These are phyloP conservation scores for Apiotrichum veenhuisii DNA, from an alignment of 1,284 basidiomycete species.

Conservation along the genomic window DNA sequence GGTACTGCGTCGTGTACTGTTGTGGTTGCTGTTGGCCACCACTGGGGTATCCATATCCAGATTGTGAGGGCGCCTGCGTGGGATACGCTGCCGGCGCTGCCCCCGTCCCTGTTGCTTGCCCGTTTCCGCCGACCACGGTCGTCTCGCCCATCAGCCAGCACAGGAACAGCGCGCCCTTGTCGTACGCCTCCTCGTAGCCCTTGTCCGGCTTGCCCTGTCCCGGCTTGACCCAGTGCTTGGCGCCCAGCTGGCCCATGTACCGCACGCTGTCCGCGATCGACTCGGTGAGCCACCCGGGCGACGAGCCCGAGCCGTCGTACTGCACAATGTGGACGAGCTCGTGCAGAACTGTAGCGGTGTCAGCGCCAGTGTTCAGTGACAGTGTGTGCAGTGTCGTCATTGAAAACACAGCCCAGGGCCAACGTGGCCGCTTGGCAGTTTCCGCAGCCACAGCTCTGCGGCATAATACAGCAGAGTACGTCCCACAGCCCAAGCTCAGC, in stretches of 20 bases:
- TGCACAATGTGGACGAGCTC: slow-evolving; percentile 36
- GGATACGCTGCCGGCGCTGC: not conserved
- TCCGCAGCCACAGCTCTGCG: too few species aligned
- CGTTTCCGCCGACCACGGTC: not conserved
- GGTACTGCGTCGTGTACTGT: slow-evolving; percentile 2
- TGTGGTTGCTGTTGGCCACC: not conserved
- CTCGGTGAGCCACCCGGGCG: slow-evolving; percentile 35
- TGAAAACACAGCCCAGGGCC: too few species aligned
- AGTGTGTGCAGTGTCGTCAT: too few species aligned
- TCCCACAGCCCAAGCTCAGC: too few species aligned
- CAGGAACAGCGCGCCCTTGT: slow-evolving; percentile 34
- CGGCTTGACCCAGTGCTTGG: slow-evolving; percentile 32
- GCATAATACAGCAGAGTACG: too few species aligned
- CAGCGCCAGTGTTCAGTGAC: too few species aligned
- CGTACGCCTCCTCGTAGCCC: slow-evolving; percentile 38
- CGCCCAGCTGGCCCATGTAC: slow-evolving; percentile 26
- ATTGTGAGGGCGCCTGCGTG: not conserved
- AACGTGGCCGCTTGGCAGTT: too few species aligned
- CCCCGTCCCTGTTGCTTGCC: not conserved
- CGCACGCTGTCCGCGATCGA: slow-evolving; percentile 34
- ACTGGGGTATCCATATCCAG: not conserved
- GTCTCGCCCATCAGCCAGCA: slow-evolving; percentile 26
- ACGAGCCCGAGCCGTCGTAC: slow-evolving; percentile 24
- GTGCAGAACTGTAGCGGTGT: slow-evolving; percentile 24
- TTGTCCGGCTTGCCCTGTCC: slow-evolving; percentile 26